phyloP scores from a whole-genome alignment of 352 stramenopile genomes.

The Blastocystis sp. region DNA sequence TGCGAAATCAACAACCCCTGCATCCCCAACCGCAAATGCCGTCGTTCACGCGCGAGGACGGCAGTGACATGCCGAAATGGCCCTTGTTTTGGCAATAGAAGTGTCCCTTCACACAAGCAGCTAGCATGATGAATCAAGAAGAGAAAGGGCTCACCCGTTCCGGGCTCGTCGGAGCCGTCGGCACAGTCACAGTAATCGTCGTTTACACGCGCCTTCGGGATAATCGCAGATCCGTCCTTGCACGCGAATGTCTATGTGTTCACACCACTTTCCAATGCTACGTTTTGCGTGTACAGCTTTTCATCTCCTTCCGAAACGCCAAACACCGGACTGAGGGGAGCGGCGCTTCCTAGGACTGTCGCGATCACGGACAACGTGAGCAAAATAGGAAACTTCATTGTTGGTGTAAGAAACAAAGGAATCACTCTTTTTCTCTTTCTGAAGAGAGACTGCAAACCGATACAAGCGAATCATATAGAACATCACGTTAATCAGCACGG shows the following conservation, averaged over 20 bases:
- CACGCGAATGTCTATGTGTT: slow-evolving; percentile 76
- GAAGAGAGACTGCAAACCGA: slow-evolving; percentile 28
- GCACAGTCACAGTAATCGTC: slow-evolving; percentile 90
- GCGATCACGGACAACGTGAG: slow-evolving; percentile 21
- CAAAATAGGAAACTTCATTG: not conserved
- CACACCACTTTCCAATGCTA: not conserved
- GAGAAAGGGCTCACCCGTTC: slow-evolving; percentile 73
- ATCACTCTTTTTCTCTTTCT: slow-evolving; percentile 40
- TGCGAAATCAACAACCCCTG: slow-evolving; percentile 73
- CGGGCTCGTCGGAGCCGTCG: slow-evolving; percentile 83
- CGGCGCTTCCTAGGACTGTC: not conserved
- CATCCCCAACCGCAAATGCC: slow-evolving; percentile 74
- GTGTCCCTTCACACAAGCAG: slow-evolving; percentile 76
- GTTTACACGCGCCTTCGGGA: slow-evolving; percentile 79
- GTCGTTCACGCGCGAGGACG: slow-evolving; percentile 78
- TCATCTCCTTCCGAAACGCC: slow-evolving; percentile 13
- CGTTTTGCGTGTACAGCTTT: slow-evolving; percentile 11
- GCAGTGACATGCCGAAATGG: slow-evolving; percentile 76
- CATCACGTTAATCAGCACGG: slow-evolving; percentile 57
- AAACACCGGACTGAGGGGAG: not conserved
- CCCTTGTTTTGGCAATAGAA: slow-evolving; percentile 81
- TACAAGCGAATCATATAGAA: slow-evolving; percentile 66
- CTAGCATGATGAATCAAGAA: slow-evolving; percentile 35
- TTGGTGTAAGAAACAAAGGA: slow-evolving; percentile 7
- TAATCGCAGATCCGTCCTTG: slow-evolving; percentile 74